phyloP scores from a whole-genome alignment of 495 filamentous ascomycete species.

The Entonaema liquescens region DNA sequence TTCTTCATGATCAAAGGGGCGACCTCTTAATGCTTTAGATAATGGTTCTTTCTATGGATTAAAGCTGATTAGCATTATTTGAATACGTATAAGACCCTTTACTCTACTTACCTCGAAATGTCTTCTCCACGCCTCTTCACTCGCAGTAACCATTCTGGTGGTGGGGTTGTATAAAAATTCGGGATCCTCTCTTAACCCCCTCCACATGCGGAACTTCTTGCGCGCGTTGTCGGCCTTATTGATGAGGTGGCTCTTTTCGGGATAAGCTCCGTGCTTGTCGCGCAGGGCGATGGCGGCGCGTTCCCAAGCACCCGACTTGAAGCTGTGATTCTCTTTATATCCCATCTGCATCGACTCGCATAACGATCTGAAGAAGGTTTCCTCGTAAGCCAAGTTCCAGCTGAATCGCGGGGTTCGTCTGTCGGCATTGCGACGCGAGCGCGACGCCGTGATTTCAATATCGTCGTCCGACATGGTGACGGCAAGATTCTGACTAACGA shows the following conservation, averaged over 20 bases:
- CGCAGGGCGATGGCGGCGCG: constrained; percentile 56
- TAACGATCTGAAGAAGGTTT: constrained; percentile 60
- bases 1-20: constrained; percentile 61
- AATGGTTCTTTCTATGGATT: constrained; percentile 55
- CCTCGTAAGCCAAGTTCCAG: constrained; percentile 59
- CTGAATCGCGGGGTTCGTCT: constrained; percentile 60
- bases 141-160: constrained; percentile 55
- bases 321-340: constrained; percentile 59
- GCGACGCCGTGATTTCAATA: constrained; percentile 34
- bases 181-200: constrained; percentile 59
- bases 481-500: background rate
- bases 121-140: constrained; percentile 58
- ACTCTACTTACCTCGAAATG: constrained; percentile 54
- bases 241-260: constrained; percentile 61
- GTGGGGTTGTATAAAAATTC: constrained; percentile 57
- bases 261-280: constrained; percentile 56
- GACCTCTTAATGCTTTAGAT: constrained; percentile 55
- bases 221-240: constrained; percentile 64
- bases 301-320: constrained; percentile 63
- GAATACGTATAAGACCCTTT: background rate
- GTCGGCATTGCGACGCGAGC: constrained; percentile 47
- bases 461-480: constrained; percentile 41
- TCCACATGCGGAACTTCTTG: constrained; percentile 63
- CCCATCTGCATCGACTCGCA: constrained; percentile 60
- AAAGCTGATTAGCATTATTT: constrained; percentile 2